Evolutionary conservation across 179 eudicot genomes (phyloP).

Genomic region (Beta macrorhiza): DNA sequence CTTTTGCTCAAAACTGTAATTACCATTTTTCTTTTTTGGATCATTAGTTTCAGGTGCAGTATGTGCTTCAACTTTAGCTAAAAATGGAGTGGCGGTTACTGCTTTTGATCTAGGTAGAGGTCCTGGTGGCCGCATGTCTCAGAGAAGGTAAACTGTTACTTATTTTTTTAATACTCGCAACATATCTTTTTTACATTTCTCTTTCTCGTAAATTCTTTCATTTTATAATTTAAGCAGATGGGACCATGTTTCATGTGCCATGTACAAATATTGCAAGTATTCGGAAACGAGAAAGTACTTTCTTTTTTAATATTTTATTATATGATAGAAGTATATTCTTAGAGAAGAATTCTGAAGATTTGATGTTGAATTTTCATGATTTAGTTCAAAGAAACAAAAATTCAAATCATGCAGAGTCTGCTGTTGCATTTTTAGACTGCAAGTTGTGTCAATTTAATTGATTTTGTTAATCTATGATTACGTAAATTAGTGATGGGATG

Average conservation of each 20-base stretch:
- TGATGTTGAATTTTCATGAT: not conserved
- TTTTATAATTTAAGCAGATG: too few species aligned
- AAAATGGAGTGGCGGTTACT: slow-evolving; percentile 70
- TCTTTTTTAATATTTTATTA: too few species aligned
- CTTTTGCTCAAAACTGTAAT: not conserved
- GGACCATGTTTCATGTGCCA: too few species aligned
- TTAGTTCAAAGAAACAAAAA: too few species aligned
- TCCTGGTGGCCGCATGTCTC: slow-evolving; percentile 97
- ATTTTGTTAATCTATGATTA: slow-evolving; percentile 4
- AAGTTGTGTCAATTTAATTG: not conserved
- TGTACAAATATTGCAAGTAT: too few species aligned
- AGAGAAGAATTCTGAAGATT: not conserved
- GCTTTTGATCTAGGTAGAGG: slow-evolving; percentile 83
- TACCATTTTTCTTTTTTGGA: not conserved
- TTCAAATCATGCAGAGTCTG: not conserved
- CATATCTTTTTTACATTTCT: too few species aligned
- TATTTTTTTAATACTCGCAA: not conserved
- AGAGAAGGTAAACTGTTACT: slow-evolving; percentile 48
- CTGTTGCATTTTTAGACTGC: slow-evolving; percentile 15
- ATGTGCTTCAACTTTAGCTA: slow-evolving; percentile 86
- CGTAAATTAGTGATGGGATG: not conserved
- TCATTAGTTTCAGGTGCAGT: slow-evolving; percentile 82
- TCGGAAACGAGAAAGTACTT: too few species aligned
- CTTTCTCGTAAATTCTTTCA: too few species aligned
- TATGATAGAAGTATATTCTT: too few species aligned